Percentiles rank a stretch among this genome's conserved stretches.
Evolutionary conservation across 2,329 filamentous ascomycete species (phyloP).

Genomic region (Salinomyces thailandicus): DNA sequence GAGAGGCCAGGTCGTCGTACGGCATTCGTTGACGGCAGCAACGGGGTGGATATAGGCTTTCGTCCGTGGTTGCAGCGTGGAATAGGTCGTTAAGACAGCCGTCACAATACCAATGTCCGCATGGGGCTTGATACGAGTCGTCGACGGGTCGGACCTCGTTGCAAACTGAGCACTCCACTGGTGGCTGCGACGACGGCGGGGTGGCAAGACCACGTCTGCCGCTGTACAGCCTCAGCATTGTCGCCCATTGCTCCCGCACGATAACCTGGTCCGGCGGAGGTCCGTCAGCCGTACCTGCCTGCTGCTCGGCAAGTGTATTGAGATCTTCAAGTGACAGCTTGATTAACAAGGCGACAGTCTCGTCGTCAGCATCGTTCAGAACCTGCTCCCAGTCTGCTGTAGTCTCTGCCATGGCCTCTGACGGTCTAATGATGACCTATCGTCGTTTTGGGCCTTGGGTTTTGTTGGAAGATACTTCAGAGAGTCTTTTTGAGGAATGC

Average conservation of each 20-base stretch:
- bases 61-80: not conserved
- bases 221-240: too few relatives aligned
- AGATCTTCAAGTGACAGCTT: slow-evolving; percentile 1
- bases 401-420: not conserved
- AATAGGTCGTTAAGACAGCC: not conserved
- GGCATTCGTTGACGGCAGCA: not conserved
- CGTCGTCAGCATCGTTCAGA: slow-evolving; percentile 1
- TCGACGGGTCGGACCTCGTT: not conserved
- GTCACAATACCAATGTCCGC: slow-evolving; percentile 1
- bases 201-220: not conserved
- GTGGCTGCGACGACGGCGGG: too few relatives aligned
- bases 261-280: not conserved
- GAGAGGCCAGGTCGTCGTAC: not conserved
- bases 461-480: too few relatives aligned
- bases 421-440: not conserved
- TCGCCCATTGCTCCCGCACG: not conserved
- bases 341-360: slow-evolving; percentile 1
- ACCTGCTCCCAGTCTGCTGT: not conserved
- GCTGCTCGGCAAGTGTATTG: not conserved
- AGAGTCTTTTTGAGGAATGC: too few relatives aligned
- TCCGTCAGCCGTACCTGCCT: not conserved
- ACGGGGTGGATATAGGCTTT: slow-evolving; percentile 1
- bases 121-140: slow-evolving; percentile 1
- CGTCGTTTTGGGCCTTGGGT: not conserved
- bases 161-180: not conserved